Evolutionary conservation across 2,329 filamentous ascomycete genomes (phyloP), one percentile per base, ranked within the genome.

Genomic region (Tolypocladium pustulatum): DNA sequence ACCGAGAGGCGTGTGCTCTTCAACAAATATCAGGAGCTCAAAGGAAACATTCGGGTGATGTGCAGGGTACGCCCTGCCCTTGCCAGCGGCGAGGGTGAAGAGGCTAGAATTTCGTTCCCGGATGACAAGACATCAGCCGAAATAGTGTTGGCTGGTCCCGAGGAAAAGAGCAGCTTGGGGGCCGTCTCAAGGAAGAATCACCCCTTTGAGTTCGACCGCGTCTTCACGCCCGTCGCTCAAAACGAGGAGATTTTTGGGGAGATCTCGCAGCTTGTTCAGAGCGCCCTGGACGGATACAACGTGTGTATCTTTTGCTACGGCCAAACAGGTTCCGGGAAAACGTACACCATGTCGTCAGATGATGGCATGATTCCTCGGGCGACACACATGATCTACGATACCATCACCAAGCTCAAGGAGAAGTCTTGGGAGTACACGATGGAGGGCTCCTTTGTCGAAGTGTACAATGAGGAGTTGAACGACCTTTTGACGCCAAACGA

Each of bases 261-360:
- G 70, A 97, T 97, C 69, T 95, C 91, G 59, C 94, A 99, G 70
- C 83, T 99, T 38, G 92, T 99, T 1, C 94, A 99, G 73, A 96
- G 90, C 65, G 94, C 95, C 0, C 80, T 99, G 43, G 94, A 99
- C 68, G 94, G 94, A 1, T 99, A 96, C 77, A 99, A 97, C 65
- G 94, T 99, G 56, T 97, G 93, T 73, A 97, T 99, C 62, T 96
- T 99, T 75, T 97, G 92, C 70, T 99, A 99, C 69, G 94, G 94
- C 51, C 94, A 99, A 73, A 99, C 94, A 0, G 94, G 94, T 4
- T 94, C 92, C 22, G 94, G 94, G 61, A 99, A 99, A 79, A 99
- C 94, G 0, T 90, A 88, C 69, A 97, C 94, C 4, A 99, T 99
- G 94, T 95, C 90, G 12, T 89, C 87, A 0, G 74, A 78, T 2